A percentile compares a stretch with the other conserved stretches of the same genome.
Conservation (phyloP, 108 stramenopile species). For the Aurantiochytrium sp. region DNA sequence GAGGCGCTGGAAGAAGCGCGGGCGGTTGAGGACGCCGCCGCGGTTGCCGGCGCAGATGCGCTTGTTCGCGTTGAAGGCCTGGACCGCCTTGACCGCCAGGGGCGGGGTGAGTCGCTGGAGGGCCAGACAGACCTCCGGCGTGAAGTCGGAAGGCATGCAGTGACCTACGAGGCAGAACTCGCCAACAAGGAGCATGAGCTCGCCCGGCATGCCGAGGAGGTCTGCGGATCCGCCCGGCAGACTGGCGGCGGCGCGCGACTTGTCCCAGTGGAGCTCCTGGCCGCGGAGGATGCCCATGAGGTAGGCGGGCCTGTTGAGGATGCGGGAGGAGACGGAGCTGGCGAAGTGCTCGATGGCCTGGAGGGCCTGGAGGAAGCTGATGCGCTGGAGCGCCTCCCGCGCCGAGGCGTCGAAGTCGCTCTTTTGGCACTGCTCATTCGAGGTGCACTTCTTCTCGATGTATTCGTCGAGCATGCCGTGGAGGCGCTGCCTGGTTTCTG, state of each 20-base stretch:
- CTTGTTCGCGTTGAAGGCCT: constrained; percentile 31
- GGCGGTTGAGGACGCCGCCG: constrained; percentile 7
- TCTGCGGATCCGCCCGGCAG: neutral
- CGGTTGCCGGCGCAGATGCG: neutral
- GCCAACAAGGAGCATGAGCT: neutral
- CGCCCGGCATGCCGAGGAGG: constrained; percentile 4
- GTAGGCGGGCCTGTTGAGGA: constrained; percentile 7
- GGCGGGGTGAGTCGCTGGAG: neutral
- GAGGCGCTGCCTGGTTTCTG: neutral
- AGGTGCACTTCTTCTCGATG: neutral
- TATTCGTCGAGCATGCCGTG: constrained; percentile 7
- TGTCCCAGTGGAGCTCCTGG: constrained; percentile 22
- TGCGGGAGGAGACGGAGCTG: constrained; percentile 2
- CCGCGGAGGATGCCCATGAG: constrained; percentile 10
- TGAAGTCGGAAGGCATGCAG: constrained; percentile 25
- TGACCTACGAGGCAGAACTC: constrained; percentile 18
- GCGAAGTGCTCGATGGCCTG: constrained; percentile 29
- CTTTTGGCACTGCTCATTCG: neutral
- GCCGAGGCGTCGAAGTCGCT: constrained; percentile 12
- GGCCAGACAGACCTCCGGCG: constrained; percentile 12
- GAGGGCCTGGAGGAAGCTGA: constrained; percentile 1
- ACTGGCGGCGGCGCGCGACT: constrained; percentile 27
- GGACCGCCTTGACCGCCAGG: neutral
- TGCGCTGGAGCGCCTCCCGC: constrained; percentile 18
- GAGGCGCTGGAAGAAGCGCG: constrained; percentile 17